Evolutionary conservation across 805 yeast species (phyloP).

Genomic region (Myxozyma monticola): DNA sequence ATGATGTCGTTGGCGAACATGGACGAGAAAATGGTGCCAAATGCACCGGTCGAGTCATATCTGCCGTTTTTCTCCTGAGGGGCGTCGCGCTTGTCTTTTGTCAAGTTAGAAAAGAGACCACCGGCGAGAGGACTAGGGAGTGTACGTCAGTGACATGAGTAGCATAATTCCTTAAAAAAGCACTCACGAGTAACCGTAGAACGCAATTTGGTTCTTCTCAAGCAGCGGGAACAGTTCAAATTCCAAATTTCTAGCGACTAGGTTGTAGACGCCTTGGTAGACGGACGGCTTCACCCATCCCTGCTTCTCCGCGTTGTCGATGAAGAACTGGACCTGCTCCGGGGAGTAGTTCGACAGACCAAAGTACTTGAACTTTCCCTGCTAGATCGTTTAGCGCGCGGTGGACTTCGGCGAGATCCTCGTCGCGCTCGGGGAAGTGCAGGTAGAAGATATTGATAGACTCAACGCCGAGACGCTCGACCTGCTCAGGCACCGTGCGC

Average conservation of each 20-base stretch:
- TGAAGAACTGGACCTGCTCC: conserved; percentile 30
- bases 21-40: background rate
- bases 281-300: conserved; percentile 34
- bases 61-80: conserved; percentile 6
- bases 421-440: conserved; percentile 33
- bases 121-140: conserved; percentile 55
- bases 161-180: too few species aligned
- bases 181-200: background rate
- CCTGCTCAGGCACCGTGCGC: conserved; percentile 26
- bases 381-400: conserved; percentile 31
- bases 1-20: conserved; percentile 6
- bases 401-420: conserved; percentile 32
- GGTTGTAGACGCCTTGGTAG: conserved; percentile 36
- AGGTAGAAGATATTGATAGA: conserved; percentile 27
- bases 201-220: background rate
- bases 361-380: conserved; percentile 32
- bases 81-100: conserved; percentile 34
- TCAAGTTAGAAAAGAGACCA: conserved; percentile 11
- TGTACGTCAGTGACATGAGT: too few species aligned
- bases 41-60: background rate
- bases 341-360: conserved; percentile 34
- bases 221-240: conserved; percentile 30
- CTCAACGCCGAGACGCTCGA: conserved; percentile 17
- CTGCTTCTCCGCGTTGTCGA: conserved; percentile 23
- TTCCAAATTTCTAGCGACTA: conserved; percentile 33